phyloP scores from a whole-genome alignment of 208 protist species.

The Zelonia costaricensis region DNA sequence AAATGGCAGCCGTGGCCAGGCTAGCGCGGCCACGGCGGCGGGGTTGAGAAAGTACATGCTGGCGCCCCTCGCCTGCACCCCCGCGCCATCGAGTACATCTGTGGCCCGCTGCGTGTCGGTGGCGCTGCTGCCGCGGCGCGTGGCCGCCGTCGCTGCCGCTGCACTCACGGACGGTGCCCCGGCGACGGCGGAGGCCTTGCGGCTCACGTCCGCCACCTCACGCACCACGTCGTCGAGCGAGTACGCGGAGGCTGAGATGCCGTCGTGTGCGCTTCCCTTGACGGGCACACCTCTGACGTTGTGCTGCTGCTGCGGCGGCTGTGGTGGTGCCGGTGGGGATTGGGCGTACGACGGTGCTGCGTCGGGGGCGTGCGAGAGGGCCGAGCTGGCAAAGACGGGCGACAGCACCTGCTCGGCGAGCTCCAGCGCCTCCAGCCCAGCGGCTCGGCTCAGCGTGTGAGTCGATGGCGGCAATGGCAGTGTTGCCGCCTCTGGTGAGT shows the following conservation, averaged over 20 bases:
- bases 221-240: constrained; percentile 11
- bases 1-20: constrained; percentile 28
- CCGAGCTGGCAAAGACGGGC: constrained; percentile 38
- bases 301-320: too few species aligned
- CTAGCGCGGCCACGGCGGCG: constrained; percentile 24
- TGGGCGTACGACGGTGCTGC: background rate
- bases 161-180: background rate
- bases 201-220: constrained; percentile 8
- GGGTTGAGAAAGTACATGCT: constrained; percentile 33
- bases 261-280: background rate
- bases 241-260: background rate
- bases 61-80: constrained; percentile 2
- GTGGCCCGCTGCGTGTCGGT: background rate
- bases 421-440: constrained; percentile 34
- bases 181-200: background rate
- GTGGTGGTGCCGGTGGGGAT: too few species aligned
- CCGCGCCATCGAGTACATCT: background rate
- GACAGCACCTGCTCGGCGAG: constrained; percentile 55
- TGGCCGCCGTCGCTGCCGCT: background rate
- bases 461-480: background rate
- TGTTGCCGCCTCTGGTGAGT: background rate
- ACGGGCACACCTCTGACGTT: too few species aligned
- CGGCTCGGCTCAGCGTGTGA: constrained; percentile 18
- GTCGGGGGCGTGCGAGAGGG: background rate
- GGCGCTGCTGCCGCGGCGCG: background rate